Evolutionary conservation across 2,329 filamentous ascomycete species (phyloP).

Genomic region (Botrytis fabae): DNA sequence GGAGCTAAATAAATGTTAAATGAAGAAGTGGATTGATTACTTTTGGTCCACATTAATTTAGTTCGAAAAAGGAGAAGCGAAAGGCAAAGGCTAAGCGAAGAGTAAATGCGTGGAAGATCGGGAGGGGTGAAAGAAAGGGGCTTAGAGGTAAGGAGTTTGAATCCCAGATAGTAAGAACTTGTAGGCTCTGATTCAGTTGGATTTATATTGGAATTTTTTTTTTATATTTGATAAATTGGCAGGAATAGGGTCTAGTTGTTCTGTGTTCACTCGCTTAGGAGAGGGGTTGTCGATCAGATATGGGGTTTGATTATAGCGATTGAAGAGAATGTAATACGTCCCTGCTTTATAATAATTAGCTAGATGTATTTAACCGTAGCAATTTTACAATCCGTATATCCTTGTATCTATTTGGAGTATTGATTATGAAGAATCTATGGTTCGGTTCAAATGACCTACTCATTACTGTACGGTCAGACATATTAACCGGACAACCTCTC

Average conservation of each 20-base stretch:
- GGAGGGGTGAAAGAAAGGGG: neutral
- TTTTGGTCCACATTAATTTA: too few relatives aligned
- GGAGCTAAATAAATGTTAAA: too few relatives aligned
- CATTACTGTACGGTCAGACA: neutral
- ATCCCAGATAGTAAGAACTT: neutral
- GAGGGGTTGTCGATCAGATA: too few relatives aligned
- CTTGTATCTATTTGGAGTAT: neutral
- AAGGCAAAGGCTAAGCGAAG: neutral
- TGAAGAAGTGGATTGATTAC: too few relatives aligned
- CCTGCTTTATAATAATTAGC: neutral
- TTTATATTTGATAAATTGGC: neutral
- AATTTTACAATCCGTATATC: accelerated
- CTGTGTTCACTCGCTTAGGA: accelerated
- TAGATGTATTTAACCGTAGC: neutral
- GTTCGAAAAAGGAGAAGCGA: too few relatives aligned
- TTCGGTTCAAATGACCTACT: neutral
- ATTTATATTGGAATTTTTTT: neutral
- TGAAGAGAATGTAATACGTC: neutral
- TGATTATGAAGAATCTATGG: neutral
- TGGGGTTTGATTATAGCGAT: too few relatives aligned
- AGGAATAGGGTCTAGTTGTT: neutral
- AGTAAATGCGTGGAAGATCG: neutral
- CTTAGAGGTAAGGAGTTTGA: accelerated
- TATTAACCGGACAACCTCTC: neutral
- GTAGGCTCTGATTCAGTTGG: accelerated